Evolutionary conservation across 345 rosid genomes (phyloP), one percentile per base, ranked within the genome.

Genomic region (Gossypium arboreum): DNA sequence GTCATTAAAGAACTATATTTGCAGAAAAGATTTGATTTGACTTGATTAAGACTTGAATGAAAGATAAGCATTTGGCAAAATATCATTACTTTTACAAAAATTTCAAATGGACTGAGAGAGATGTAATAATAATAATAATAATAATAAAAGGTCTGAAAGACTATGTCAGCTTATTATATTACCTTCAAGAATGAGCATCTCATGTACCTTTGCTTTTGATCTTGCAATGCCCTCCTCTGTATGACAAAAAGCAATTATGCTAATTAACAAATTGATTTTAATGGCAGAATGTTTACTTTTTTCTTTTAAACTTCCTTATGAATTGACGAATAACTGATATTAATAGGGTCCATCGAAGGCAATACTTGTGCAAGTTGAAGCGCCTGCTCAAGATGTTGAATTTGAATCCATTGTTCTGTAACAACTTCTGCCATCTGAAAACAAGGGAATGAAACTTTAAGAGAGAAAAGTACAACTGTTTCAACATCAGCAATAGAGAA

Each of bases 361-460:
- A 18, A 51, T 79, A 86, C 88, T 76, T 86, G 50, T 29, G 80
- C 71, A 62, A 83, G 74, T n/a, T 81, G 85, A 77, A 84, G 81
- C 44, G 92, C 93, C 81, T 89, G 96, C 86, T 87, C 90, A 72
- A 89, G 83, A 67, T 84, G 90, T 75, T 86, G 93, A 76, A 91
- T 77, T 80, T 86, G 93, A 81, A 87, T 86, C 96, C 96, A 91
- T 73, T 74, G 88, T 57, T 89, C 91, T 20, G 87, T 77, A 61
- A 91, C 89, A 59, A 87, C 76, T 71, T 83, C 91, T 57, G 79
- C 76, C 85, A 84, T 85, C 93, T 89, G 77, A 34, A 77, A 65
- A 29, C 55, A 74, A 54, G 45, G 69, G 8, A 70, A 47, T 27
- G 9, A 34, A 80, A 66, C 50, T n/a, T 16, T 34, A 22, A 75